These are phyloP conservation scores for Cryptococcus floricola DNA, from an alignment of 1,284 basidiomycete genomes.

Conservation along the genomic window DNA sequence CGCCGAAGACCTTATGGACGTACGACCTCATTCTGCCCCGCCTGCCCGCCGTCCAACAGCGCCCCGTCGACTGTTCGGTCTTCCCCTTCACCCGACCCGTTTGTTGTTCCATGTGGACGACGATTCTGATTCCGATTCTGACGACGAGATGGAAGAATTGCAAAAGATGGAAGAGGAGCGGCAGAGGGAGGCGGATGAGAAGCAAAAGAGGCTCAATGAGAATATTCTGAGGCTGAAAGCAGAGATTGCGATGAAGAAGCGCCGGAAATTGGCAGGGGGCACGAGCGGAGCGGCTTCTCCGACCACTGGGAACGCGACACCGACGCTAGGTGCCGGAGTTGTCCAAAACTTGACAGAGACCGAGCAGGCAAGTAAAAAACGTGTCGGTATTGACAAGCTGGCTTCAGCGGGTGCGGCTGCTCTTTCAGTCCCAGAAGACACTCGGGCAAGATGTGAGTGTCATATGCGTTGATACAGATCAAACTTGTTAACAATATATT, in stretches of 20 bases:
- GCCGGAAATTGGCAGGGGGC: neutral
- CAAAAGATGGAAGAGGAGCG: neutral
- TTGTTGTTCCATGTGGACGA: constrained; percentile 28
- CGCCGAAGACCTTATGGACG: constrained; percentile 42
- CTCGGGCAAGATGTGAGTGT: neutral
- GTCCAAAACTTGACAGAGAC: neutral
- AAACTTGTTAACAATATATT: neutral
- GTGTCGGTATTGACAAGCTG: neutral
- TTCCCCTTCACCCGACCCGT: neutral
- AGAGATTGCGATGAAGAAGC: constrained; percentile 16
- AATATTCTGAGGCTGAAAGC: constrained; percentile 30
- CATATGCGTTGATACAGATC: neutral
- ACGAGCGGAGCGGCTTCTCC: constrained; percentile 9
- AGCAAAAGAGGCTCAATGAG: constrained; percentile 13
- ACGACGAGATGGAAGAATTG: constrained; percentile 16
- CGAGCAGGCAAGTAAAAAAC: neutral
- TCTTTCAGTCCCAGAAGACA: neutral
- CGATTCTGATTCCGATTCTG: constrained; percentile 19
- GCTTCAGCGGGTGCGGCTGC: neutral
- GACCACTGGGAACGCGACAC: neutral
- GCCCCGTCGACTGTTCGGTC: constrained; percentile 28
- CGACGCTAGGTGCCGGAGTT: neutral
- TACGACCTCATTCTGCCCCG: constrained; percentile 18
- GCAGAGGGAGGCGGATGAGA: neutral
- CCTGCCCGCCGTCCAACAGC: constrained; percentile 5